Evolutionary conservation across 176 grass and related monocot species (phyloP), one percentile per base, ranked within the genome.

Genomic region (Guadua angustifolia): DNA sequence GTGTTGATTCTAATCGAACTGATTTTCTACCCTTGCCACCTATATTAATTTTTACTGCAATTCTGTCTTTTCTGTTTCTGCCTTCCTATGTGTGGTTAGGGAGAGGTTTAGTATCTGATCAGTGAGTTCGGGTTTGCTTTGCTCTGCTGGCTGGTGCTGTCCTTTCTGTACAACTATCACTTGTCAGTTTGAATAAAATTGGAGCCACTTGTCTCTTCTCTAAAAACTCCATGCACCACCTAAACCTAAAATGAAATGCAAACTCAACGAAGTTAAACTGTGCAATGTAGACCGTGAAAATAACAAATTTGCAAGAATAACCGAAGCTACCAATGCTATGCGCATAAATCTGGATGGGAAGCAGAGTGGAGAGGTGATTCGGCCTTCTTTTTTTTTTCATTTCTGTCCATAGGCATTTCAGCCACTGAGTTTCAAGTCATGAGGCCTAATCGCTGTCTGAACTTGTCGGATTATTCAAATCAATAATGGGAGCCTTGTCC

Each of bases 401-500:
- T 70, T 45, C 42, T 15, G 21, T 70, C n/a, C 67, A 24, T 70
- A n/a, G n/a, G 39, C 67, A 47, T 79, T 43, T 64, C 76, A 49
- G 26, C 59, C 42, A 64, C 42, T 35, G 16, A 45, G 24, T 29
- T 32, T 42, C 13, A 21, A 65, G 10, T 35, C 76, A 79, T 49
- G 24, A 49, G 3, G 59, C 6, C 10, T 47, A 76, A 7, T 84
- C 60, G 22, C 47, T 66, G 16, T 76, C 82, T 66, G 82, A 84
- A 52, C 17, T 78, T 78, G 42, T 75, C 16, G 71, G 22, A 12
- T 46, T 84, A 33, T 35, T 66, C 46, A 84, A 84, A 76, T 84
- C 60, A 21, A 84, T 42, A 29, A 84, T 9, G 14, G 46, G 71
- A 13, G 72, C 44, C 53, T 73, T 45, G n/a, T 76, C 59, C 22